Evolutionary conservation across 371 early-diverging fungal genomes (phyloP).

Genomic region (Apophysomyces sp.): DNA sequence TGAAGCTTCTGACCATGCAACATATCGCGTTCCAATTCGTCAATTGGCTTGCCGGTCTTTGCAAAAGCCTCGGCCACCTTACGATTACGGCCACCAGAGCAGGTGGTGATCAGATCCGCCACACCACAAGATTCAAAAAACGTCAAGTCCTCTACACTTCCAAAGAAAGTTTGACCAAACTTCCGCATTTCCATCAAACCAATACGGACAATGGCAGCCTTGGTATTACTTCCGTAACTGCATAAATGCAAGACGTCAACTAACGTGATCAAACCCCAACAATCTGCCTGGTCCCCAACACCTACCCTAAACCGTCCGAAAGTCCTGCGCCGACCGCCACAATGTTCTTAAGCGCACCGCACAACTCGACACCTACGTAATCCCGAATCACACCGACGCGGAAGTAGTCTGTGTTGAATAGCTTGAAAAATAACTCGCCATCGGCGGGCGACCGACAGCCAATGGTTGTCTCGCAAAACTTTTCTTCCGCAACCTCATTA

Average conservation of each 20-base stretch:
- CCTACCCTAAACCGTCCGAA: conserved; percentile 75
- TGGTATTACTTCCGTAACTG: conserved; percentile 91
- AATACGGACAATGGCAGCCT: conserved; percentile 96
- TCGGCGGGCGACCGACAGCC: conserved; percentile 73
- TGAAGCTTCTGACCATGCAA: conserved; percentile 98
- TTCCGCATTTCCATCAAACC: conserved; percentile 97
- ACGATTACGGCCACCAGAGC: conserved; percentile 96
- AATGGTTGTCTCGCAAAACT: conserved; percentile 96
- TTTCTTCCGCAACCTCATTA: conserved; percentile 92
- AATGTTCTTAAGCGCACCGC: conserved; percentile 98
- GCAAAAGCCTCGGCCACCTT: conserved; percentile 92
- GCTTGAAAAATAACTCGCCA: conserved; percentile 75
- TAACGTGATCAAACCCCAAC: neutral
- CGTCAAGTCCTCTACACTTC: conserved; percentile 79
- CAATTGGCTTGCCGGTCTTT: conserved; percentile 85
- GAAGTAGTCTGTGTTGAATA: conserved; percentile 92
- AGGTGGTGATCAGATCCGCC: conserved; percentile 94
- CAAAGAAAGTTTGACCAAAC: conserved; percentile 83
- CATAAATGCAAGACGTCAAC: conserved; percentile 36
- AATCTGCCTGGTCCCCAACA: neutral
- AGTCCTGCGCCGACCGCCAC: conserved; percentile 98
- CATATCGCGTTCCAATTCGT: conserved; percentile 85
- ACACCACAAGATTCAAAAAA: conserved; percentile 98
- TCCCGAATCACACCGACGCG: conserved; percentile 84
- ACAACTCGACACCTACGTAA: conserved; percentile 93